Conservation (phyloP, 805 yeast genomes). For the Komagataella kurtzmanii region DNA sequence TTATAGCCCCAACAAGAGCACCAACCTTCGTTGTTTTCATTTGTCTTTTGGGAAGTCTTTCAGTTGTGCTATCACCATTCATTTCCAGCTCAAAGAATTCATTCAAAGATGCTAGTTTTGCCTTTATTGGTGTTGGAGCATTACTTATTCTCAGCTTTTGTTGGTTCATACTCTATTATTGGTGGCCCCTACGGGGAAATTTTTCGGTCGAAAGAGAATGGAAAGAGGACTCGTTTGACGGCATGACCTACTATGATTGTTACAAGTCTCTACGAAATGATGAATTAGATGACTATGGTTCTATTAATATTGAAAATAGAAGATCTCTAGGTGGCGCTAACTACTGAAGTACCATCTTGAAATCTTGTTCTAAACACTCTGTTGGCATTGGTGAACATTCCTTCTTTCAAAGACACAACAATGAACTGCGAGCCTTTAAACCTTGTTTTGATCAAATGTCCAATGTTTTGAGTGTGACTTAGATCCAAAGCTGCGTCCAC, state of each 20-base stretch:
- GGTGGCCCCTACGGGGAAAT: slow-evolving; percentile 8
- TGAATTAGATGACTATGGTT: neutral
- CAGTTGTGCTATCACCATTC: slow-evolving; percentile 35
- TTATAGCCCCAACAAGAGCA: slow-evolving; percentile 13
- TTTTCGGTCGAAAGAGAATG: slow-evolving; percentile 4
- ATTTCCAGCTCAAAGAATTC: slow-evolving; percentile 17
- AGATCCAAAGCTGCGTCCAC: slow-evolving; percentile 97
- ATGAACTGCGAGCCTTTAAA: slow-evolving; percentile 94
- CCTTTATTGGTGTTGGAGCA: slow-evolving; percentile 10
- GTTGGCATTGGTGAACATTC: slow-evolving; percentile 96
- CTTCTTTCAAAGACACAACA: slow-evolving; percentile 93
- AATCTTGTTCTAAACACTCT: slow-evolving; percentile 86
- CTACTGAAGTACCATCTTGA: slow-evolving; percentile 94
- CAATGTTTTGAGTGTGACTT: slow-evolving; percentile 95
- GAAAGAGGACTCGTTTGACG: slow-evolving; percentile 8
- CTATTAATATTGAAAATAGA: neutral
- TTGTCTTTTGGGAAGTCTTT: slow-evolving; percentile 29
- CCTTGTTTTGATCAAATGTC: slow-evolving; percentile 87
- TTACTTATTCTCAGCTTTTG: slow-evolving; percentile 9
- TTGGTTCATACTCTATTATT: slow-evolving; percentile 8
- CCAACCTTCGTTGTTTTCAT: slow-evolving; percentile 18
- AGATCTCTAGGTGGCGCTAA: slow-evolving; percentile 21
- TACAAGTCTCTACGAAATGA: slow-evolving; percentile 1
- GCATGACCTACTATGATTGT: slow-evolving; percentile 11
- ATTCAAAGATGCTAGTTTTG: slow-evolving; percentile 8